These are phyloP conservation scores for Lachnellula hyalina DNA, from an alignment of 2,329 filamentous ascomycete species.

Conservation along the genomic window DNA sequence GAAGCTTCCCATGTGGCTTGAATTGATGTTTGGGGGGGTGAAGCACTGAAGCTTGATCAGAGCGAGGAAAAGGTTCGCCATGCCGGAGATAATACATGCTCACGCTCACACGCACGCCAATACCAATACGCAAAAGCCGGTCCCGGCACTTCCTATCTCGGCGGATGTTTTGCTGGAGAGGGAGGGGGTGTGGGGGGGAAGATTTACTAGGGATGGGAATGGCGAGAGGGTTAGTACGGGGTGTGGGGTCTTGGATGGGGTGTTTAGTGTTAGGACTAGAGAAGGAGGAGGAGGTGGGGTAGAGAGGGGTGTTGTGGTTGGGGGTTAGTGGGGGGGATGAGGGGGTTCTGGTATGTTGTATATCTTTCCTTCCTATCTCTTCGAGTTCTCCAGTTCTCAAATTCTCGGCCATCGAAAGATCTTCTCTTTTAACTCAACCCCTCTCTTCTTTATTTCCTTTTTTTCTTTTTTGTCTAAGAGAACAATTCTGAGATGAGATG, in stretches of 20 bases:
- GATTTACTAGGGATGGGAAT: constrained; percentile 8
- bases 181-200: constrained; percentile 18
- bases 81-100: no score
- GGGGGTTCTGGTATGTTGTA: constrained; percentile 25
- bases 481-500: neutral
- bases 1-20: no score
- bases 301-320: constrained; percentile 23
- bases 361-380: neutral
- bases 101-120: no score
- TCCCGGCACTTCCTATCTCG: constrained; percentile 17
- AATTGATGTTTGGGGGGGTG: no score
- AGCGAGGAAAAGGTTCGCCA: no score
- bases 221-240: constrained; percentile 19
- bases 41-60: no score
- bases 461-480: no score
- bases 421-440: neutral
- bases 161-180: constrained; percentile 22
- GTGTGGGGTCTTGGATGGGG: constrained; percentile 24
- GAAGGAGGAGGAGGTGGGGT: constrained; percentile 12
- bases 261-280: constrained; percentile 22
- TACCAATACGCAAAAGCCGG: no score
- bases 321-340: constrained; percentile 26
- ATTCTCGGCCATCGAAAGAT: no score
- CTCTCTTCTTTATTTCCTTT: constrained; percentile 1
- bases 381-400: neutral